phyloP scores from a whole-genome alignment of 345 rosid genomes.

The Hibiscus trionum region DNA sequence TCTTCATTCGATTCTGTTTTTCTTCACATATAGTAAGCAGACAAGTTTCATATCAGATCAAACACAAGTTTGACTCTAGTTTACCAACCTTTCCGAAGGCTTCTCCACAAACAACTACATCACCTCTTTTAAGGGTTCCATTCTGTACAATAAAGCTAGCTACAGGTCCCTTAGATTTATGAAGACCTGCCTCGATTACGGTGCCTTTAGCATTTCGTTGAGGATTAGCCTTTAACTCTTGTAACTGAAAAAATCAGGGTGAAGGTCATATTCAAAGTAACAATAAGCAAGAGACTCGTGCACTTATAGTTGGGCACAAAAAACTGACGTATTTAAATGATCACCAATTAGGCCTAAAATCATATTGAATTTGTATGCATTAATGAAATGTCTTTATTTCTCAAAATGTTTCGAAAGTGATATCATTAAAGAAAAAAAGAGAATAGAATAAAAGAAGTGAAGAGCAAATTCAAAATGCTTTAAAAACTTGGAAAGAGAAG shows the following conservation, averaged over 20 bases:
- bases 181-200: conserved; percentile 88
- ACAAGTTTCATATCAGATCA: conserved; percentile 3
- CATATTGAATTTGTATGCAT: neutral
- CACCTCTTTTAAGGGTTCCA: conserved; percentile 87
- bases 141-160: conserved; percentile 93
- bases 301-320: neutral
- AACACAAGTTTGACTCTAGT: conserved; percentile 7
- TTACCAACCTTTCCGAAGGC: conserved; percentile 89
- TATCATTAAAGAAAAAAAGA: neutral
- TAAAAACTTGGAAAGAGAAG: neutral
- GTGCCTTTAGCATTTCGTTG: conserved; percentile 90
- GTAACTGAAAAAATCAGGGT: conserved; percentile 55
- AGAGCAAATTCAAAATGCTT: neutral
- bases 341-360: neutral
- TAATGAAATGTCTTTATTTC: neutral
- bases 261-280: conserved; percentile 19
- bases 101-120: conserved; percentile 87
- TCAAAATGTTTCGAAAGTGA: neutral
- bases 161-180: conserved; percentile 86
- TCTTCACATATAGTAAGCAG: conserved; percentile 3
- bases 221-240: conserved; percentile 98
- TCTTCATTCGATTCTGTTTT: too few species aligned
- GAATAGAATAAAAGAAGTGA: neutral
- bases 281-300: neutral
- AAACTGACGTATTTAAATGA: neutral